Base-by-base conservation (phyloP, 352 stramenopile genomes). In the Pythium utonaiense region DNA sequence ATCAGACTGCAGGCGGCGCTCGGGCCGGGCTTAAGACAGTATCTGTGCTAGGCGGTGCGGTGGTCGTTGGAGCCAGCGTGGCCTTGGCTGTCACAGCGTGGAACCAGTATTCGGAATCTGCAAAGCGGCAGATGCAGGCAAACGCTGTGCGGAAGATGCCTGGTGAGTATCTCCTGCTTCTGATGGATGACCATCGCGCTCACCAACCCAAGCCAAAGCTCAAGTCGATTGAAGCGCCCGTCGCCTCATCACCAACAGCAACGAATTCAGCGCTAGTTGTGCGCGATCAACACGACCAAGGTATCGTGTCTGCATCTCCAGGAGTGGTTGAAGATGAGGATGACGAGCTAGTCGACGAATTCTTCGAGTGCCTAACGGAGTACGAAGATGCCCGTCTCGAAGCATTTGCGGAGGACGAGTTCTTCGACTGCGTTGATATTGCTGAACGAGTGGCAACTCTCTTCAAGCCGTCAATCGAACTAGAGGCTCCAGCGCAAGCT, bases 381-480 rank as follows among this genome's bases (percentile, higher is more conserved):
- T 87, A 76, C 38, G 81, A 91, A 38, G 75, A 77, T 42, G 72
- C 72, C 4, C 53, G 59, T 3, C 60, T 88, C 42, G 73, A 95
- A 53, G 71, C 77, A 13, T 80, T 89, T 53, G 83, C 80, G 0
- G 86, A 95, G 68, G 86, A 95, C 27, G 78, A 93, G 36, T 95
- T 91, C 59, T 95, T 91, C 41, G 86, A 95, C 51, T 93, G 86
- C 53, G 50, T 93, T 7, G 78, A 90, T 48, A 60, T 91, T 12
- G 77, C 78, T 40, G 68, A 89, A 25, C 70, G 79, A 9, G 75
- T 93, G 2, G 64, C 77, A 6, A 41, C 50, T 21, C 69, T 80
- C 38, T 89, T 93, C 41, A 28, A 54, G 21, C 27, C 71, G 16
- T 7, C 31, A 22, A 17, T 31, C 8, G 25, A 40, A 19, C 42